Evolutionary conservation across 768 basidiomycete species (phyloP).

Genomic region (Gymnopilus dilepis): DNA sequence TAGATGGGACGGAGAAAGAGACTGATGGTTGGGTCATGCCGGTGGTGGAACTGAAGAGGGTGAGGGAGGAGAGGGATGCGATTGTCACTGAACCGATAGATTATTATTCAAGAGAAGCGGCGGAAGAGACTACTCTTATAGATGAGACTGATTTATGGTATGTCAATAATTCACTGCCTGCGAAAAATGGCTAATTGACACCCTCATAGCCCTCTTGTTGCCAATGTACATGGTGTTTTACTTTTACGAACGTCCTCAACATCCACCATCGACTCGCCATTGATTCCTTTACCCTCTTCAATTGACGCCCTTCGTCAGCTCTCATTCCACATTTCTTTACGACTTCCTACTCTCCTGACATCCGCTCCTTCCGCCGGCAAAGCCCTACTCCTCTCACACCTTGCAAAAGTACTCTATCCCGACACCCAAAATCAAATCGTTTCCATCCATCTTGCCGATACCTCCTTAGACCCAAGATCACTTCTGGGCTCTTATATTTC

Average conservation of each 20-base stretch:
- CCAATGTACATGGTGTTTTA: slow-evolving; percentile 69
- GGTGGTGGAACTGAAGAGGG: slow-evolving; percentile 65
- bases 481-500: slow-evolving; percentile 94
- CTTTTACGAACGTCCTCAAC: slow-evolving; percentile 54
- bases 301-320: slow-evolving; percentile 63
- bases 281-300: slow-evolving; percentile 71
- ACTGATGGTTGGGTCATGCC: slow-evolving; percentile 88
- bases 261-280: slow-evolving; percentile 35
- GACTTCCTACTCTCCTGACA: slow-evolving; percentile 81
- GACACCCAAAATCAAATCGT: slow-evolving; percentile 70
- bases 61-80: slow-evolving; percentile 54
- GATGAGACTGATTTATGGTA: slow-evolving; percentile 61
- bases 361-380: slow-evolving; percentile 92
- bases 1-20: slow-evolving; percentile 47
- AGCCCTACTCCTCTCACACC: slow-evolving; percentile 75
- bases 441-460: slow-evolving; percentile 90
- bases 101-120: slow-evolving; percentile 51
- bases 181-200: slow-evolving; percentile 22
- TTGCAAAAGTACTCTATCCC: slow-evolving; percentile 71
- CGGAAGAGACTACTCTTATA: slow-evolving; percentile 39
- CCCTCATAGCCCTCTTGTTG: slow-evolving; percentile 54
- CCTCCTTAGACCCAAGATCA: slow-evolving; percentile 92
- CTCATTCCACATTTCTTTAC: slow-evolving; percentile 66
- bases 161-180: no score
- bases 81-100: slow-evolving; percentile 46